Base-by-base conservation (phyloP, 306 rosid species). In the Mimosa bimucronata region DNA sequence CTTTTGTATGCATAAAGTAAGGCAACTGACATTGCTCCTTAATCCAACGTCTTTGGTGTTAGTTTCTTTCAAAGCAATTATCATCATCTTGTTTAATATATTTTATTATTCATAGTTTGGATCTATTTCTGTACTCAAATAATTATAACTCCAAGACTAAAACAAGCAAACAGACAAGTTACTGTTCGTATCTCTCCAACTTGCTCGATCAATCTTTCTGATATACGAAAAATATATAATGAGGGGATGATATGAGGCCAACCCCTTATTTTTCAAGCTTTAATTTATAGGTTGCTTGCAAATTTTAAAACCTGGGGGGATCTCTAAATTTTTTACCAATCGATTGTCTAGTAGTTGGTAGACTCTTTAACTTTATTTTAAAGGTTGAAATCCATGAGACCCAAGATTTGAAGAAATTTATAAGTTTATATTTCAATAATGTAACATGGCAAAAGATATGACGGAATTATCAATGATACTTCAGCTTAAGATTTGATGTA, bases 1-100 rank as follows among this genome's bases (percentile, higher is more conserved):
- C n/a, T 76, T 28, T n/a, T 89, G 93, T 88, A 80, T 29, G 82
- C 89, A 77, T 82, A 89, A 91, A 89, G 89, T 75, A 31, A 78
- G 85, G 88, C 92, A 89, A 31, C 86, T 69, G 80, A 75, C 76
- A 83, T 68, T 80, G 78, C 84, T 84, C 82, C 82, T 75, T 58
- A 85, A 82, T 77, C 85, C 68, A 30, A 46, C 74, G 82, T 80
- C 77, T 68, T 66, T 40, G 58, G 83, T 79, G 37, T 66, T 74
- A 74, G 60, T 69, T 58, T 50, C 78, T 78, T 45, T 31, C 66
- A 75, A 66, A 75, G 48, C 26, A 30, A 77, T 66, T 41, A 11
- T 80, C 45, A 60, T 61, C 75, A 57, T 3, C 77, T 21, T 46
- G 52, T 31, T 40, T n/a, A 53, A 21, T 55, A 67, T 55, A 67